Evolutionary conservation across 1,139 yeast species (phyloP).

Genomic region (Kluyveromyces sp.): DNA sequence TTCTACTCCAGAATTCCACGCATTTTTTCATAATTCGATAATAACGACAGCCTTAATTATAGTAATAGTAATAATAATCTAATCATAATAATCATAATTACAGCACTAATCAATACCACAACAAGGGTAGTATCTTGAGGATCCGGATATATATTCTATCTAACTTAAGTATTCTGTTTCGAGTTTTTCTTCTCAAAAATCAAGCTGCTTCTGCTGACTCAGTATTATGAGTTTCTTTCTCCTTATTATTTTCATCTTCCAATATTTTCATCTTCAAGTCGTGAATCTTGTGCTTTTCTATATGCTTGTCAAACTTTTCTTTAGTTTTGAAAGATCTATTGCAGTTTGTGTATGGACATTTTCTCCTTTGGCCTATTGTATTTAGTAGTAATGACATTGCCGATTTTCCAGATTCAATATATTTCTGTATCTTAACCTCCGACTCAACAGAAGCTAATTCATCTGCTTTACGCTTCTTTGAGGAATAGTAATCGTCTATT

Average conservation of each 20-base stretch:
- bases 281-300: constrained; percentile 29
- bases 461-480: constrained; percentile 3
- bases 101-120: too few relatives aligned
- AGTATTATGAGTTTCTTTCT: too few relatives aligned
- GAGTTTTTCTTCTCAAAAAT: too few relatives aligned
- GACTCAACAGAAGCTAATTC: constrained; percentile 14
- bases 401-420: constrained; percentile 18
- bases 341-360: constrained; percentile 25
- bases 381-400: constrained; percentile 22
- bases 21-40: too few relatives aligned
- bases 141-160: not conserved
- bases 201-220: too few relatives aligned
- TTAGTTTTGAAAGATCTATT: constrained; percentile 29
- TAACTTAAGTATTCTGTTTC: too few relatives aligned
- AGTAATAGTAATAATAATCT: too few relatives aligned
- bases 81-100: too few relatives aligned
- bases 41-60: too few relatives aligned
- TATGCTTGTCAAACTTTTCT: constrained; percentile 26
- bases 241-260: constrained; percentile 11
- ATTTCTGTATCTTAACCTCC: constrained; percentile 11
- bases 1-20: too few relatives aligned
- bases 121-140: too few relatives aligned
- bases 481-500: not conserved
- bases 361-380: constrained; percentile 27
- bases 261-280: constrained; percentile 24